A percentile compares a stretch with the other conserved stretches of the same genome.
phyloP scores from a whole-genome alignment of 352 stramenopile species.

The Globisporangium viniferum region DNA sequence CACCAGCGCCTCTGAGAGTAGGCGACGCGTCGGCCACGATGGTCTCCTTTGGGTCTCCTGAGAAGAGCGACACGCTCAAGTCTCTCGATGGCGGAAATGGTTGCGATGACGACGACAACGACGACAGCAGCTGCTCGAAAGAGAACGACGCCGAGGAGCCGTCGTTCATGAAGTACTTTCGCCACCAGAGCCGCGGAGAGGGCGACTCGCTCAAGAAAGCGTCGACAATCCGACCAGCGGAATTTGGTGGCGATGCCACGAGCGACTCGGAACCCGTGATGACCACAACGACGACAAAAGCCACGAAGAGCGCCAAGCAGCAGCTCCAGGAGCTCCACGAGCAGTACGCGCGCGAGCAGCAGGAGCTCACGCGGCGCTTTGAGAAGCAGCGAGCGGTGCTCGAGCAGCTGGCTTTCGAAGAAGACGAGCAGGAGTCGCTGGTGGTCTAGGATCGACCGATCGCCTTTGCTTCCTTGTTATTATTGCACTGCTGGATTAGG shows the following conservation, averaged over 20 bases:
- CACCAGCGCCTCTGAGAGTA: conserved; percentile 15
- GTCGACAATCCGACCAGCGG: conserved; percentile 14
- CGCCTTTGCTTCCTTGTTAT: neutral
- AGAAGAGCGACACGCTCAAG: conserved; percentile 11
- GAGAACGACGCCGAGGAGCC: conserved; percentile 31
- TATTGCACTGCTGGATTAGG: neutral
- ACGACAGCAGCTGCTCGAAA: conserved; percentile 8
- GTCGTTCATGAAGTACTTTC: conserved; percentile 87
- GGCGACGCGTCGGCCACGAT: conserved; percentile 8
- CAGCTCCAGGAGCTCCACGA: conserved; percentile 52
- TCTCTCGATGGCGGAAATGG: neutral
- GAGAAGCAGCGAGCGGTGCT: conserved; percentile 45
- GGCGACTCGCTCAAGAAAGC: conserved; percentile 23
- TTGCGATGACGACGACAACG: conserved; percentile 10
- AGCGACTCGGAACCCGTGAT: conserved; percentile 1
- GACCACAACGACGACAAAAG: conserved; percentile 14
- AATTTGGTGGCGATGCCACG: neutral
- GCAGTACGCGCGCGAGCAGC: conserved; percentile 43
- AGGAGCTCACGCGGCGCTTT: conserved; percentile 37
- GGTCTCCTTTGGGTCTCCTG: neutral
- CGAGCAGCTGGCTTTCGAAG: conserved; percentile 36
- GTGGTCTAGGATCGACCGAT: conserved; percentile 4
- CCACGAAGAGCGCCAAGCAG: conserved; percentile 24
- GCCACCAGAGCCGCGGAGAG: conserved; percentile 17
- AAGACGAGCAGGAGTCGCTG: conserved; percentile 11